These are phyloP conservation scores for Exophiala alcalophila DNA, from an alignment of 2,329 filamentous ascomycete genomes.

Conservation along the genomic window DNA sequence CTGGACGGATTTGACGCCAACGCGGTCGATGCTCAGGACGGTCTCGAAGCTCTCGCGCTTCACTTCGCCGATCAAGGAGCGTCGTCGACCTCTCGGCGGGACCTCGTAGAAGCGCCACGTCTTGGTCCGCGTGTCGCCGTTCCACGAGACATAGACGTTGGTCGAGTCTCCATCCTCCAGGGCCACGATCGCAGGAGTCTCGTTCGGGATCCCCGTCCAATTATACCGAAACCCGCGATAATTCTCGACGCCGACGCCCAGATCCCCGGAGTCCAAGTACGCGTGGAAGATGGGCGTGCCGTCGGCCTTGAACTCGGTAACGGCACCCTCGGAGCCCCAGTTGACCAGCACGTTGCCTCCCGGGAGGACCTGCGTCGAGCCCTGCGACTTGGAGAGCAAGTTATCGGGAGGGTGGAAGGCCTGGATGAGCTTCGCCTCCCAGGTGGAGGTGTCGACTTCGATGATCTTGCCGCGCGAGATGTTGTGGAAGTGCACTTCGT, in stretches of 20 bases:
- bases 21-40: conserved; percentile 19
- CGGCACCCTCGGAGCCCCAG: conserved; percentile 53
- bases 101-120: conserved; percentile 50
- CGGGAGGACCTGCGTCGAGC: conserved; percentile 54
- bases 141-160: conserved; percentile 55
- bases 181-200: conserved; percentile 39
- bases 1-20: conserved; percentile 38
- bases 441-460: conserved; percentile 43
- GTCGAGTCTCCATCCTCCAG: conserved; percentile 34
- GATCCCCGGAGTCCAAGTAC: conserved; percentile 37
- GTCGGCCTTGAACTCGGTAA: conserved; percentile 41
- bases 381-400: conserved; percentile 51
- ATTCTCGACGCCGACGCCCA: conserved; percentile 35
- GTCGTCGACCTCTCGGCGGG: conserved; percentile 3
- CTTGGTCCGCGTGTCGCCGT: conserved; percentile 49
- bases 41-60: conserved; percentile 35
- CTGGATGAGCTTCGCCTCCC: conserved; percentile 46
- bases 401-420: conserved; percentile 50
- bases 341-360: conserved; percentile 55
- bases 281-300: conserved; percentile 34
- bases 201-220: conserved; percentile 40
- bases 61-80: conserved; percentile 30
- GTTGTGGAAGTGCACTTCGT: conserved; percentile 39
- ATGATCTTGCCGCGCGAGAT: conserved; percentile 48
- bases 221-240: conserved; percentile 42